Evolutionary conservation across 768 basidiomycete species (phyloP).

Genomic region (Serendipita sp.): DNA sequence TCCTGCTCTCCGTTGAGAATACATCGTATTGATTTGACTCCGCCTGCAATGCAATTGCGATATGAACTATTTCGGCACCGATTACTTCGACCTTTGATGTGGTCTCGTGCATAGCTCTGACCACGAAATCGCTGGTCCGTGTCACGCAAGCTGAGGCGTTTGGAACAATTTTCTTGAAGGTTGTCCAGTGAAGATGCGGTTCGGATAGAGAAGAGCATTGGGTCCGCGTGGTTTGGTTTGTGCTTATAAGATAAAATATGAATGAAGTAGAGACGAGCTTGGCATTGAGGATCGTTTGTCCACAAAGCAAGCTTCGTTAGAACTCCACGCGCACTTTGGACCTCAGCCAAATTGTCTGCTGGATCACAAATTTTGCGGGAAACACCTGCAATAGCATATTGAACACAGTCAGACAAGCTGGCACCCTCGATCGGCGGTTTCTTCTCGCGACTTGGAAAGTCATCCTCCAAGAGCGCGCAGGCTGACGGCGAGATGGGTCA

Average conservation of each 20-base stretch:
- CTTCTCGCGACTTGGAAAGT: constrained; percentile 3
- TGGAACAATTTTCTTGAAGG: constrained; percentile 29
- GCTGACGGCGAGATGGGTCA: neutral
- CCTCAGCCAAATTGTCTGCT: neutral
- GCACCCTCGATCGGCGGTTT: neutral
- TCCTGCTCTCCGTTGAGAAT: neutral
- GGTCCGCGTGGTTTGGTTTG: too few species aligned
- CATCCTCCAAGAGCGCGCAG: neutral
- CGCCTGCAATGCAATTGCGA: too few species aligned
- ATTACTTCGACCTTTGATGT: neutral
- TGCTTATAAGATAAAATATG: too few species aligned
- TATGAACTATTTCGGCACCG: neutral
- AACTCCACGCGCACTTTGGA: too few species aligned
- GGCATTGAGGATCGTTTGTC: too few species aligned
- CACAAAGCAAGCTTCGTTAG: too few species aligned
- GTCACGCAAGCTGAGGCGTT: constrained; percentile 48
- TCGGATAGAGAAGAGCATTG: too few species aligned
- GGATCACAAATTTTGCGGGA: neutral
- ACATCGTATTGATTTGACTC: neutral
- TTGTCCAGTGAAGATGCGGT: too few species aligned
- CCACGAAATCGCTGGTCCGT: constrained; percentile 53
- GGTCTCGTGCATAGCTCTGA: constrained; percentile 36
- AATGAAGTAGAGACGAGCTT: too few species aligned
- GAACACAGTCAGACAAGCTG: neutral
- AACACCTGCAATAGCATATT: neutral